Base-by-base conservation (phyloP, 768 basidiomycete genomes). In the Polyporus arcularius region DNA sequence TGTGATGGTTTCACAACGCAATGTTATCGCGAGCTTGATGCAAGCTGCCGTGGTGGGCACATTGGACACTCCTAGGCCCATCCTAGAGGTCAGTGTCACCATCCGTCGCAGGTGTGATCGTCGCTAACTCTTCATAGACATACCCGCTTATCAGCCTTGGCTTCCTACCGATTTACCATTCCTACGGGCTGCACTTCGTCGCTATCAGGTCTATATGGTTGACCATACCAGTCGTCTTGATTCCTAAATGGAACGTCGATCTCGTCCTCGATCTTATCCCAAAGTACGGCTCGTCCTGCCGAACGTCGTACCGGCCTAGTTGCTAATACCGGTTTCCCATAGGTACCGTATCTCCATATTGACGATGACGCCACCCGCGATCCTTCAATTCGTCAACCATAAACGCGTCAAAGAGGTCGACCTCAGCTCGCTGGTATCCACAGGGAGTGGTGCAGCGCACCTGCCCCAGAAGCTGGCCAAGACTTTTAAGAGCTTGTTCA, bases 131-230 rank as follows among this genome's bases (percentile, higher is more conserved):
- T 16, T 3, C 42, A 32, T 48, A 55, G 43, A 38, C 61, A 46
- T 28, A 15, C 14, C 69, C 79, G 4, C 82, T 85, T 3, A 71
- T 85, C 5, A 63, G 64, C 0, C 78, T 92, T 47, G 85, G 78
- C 0, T 84, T 85, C 60, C 72, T 92, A 1, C 90, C 90, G 0
- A 75, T 91, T 41, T 84, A 89, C 64, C 90, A 92, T 63, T 74
- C 79, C 0, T 89, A 84, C 64, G 91, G 80, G 1, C 74, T 89
- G n/a, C 81, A 87, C 57, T 54, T 73, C 1, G 78, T 80, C 60
- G 71, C 75, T 10, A 80, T 90, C 68, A 80, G 82, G 21, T 63
- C 76, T 0, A 79, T 85, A 51, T 64, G 83, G 14, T 18, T 65
- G 0, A 85, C 82, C 0, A 58, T 62, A 9, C 87, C 88, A 0